Evolutionary conservation across 441 rosid genomes (phyloP).

Genomic region (Mallotus repandus): DNA sequence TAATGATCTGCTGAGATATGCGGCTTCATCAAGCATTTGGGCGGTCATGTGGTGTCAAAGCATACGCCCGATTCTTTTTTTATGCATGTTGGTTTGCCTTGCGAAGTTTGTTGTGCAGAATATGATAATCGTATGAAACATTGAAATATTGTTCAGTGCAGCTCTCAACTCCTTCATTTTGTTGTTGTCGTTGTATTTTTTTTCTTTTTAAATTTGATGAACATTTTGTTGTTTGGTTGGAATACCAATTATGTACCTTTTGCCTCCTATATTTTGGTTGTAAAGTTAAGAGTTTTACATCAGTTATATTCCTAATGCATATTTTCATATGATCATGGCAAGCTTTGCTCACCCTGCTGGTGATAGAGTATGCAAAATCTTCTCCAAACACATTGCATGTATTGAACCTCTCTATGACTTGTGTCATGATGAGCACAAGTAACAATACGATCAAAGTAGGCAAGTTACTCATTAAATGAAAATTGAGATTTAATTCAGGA

Average conservation of each 20-base stretch:
- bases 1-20: conserved; percentile 16
- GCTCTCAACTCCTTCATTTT: neutral
- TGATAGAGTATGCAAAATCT: neutral
- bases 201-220: too few species aligned
- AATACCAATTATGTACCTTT: neutral
- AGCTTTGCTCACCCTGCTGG: neutral
- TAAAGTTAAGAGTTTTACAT: neutral
- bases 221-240: neutral
- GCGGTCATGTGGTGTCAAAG: neutral
- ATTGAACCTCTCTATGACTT: too few species aligned
- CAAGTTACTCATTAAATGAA: too few species aligned
- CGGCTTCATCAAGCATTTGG: neutral
- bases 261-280: neutral
- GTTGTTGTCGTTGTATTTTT: neutral
- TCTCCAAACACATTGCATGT: too few species aligned
- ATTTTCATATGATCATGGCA: neutral
- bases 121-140: neutral
- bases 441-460: too few species aligned
- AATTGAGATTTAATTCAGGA: neutral
- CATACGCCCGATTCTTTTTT: neutral
- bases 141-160: neutral
- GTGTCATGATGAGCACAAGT: too few species aligned
- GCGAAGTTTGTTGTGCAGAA: neutral
- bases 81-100: neutral
- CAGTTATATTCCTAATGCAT: neutral